phyloP scores from a whole-genome alignment of 371 early-diverging fungal genomes.

The Capillidium rhysosporum region DNA sequence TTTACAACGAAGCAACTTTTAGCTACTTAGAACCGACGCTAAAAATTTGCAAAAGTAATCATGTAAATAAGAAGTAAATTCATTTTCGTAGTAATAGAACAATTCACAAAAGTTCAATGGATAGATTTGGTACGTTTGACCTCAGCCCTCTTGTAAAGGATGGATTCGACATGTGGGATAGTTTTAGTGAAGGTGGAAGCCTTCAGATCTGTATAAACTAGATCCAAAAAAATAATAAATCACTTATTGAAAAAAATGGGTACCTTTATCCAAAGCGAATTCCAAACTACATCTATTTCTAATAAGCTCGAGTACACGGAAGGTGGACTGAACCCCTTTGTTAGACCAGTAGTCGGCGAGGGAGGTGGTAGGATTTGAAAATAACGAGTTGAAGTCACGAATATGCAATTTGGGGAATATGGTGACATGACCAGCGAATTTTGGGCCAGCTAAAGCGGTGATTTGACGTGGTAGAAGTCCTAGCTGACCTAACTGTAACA shows the following conservation, averaged over 20 bases:
- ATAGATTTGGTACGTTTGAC: slow-evolving; percentile 6
- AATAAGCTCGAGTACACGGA: slow-evolving; percentile 57
- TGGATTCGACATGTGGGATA: neutral
- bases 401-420: slow-evolving; percentile 25
- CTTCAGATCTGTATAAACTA: neutral
- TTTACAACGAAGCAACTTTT: too few species aligned
- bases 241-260: neutral
- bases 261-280: slow-evolving; percentile 34
- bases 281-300: slow-evolving; percentile 50
- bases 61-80: too few species aligned
- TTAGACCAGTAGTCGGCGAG: slow-evolving; percentile 55
- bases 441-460: slow-evolving; percentile 31
- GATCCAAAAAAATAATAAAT: neutral
- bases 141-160: neutral
- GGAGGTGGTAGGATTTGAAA: slow-evolving; percentile 51
- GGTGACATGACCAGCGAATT: slow-evolving; percentile 43
- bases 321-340: slow-evolving; percentile 66
- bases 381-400: slow-evolving; percentile 43
- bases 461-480: slow-evolving; percentile 29
- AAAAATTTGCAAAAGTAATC: too few species aligned
- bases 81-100: too few species aligned
- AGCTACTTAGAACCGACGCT: too few species aligned
- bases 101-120: too few species aligned
- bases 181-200: neutral
- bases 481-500: slow-evolving; percentile 34